Percentiles rank a stretch among this genome's conserved stretches.
phyloP scores from a whole-genome alignment of 805 yeast species.

The Naumovozyma baii region DNA sequence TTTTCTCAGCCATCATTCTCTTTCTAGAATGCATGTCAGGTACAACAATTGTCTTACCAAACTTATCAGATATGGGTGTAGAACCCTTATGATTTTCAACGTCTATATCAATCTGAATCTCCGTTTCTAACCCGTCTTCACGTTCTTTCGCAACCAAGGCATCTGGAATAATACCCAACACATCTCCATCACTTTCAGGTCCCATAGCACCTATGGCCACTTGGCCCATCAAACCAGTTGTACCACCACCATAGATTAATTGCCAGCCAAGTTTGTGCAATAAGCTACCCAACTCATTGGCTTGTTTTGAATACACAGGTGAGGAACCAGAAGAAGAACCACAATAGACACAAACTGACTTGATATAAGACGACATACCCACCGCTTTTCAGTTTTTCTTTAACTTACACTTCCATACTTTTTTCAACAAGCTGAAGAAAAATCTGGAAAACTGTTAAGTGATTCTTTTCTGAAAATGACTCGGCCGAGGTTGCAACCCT shows the following conservation, averaged over 20 bases:
- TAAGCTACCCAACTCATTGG: conserved; percentile 49
- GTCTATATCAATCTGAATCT: conserved; percentile 39
- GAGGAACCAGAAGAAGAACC: conserved; percentile 70
- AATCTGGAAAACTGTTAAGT: no score
- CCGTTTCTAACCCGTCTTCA: conserved; percentile 30
- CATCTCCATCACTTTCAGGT: conserved; percentile 42
- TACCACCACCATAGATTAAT: conserved; percentile 83
- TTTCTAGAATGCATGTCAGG: conserved; percentile 86
- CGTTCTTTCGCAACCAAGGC: conserved; percentile 71
- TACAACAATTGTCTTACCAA: conserved; percentile 74
- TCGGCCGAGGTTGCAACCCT: not conserved
- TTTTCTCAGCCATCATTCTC: conserved; percentile 74
- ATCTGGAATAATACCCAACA: conserved; percentile 80
- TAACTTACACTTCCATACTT: no score
- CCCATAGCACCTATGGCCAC: conserved; percentile 56
- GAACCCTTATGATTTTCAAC: conserved; percentile 57
- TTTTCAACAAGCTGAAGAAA: no score
- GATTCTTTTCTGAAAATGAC: no score
- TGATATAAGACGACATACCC: not conserved
- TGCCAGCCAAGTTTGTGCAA: conserved; percentile 58
- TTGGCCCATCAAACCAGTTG: conserved; percentile 75
- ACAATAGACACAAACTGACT: conserved; percentile 71
- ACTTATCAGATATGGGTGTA: conserved; percentile 46
- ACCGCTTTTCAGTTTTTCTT: not conserved
- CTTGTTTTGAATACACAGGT: conserved; percentile 40